Evolutionary conservation across 2,329 filamentous ascomycete genomes (phyloP), one percentile per base, ranked within the genome.

Genomic region (Pseudogymnoascus sp.): DNA sequence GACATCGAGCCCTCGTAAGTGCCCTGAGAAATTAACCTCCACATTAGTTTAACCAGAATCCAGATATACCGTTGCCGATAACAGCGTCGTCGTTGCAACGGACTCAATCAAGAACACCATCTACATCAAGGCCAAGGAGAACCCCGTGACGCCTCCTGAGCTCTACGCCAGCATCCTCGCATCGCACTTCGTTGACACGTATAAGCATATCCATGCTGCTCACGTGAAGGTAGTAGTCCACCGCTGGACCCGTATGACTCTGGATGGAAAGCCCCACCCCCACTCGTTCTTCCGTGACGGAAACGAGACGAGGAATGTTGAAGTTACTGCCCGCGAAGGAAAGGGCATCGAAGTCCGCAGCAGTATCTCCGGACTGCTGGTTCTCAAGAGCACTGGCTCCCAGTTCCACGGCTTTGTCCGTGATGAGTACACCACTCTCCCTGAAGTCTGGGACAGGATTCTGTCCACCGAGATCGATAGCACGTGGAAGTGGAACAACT

Each of bases 51-150:
- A 63, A 62, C 67, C 72, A 64, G 74, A 40, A 67, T 37, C 38
- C 67, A 96, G 91, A 68, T 99, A 96, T 83, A 99, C 93, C 66
- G 77, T 84, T 73, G 93, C 91, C 70, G 93, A 99, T 80, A 99
- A 99, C 83, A 90, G 88, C 71, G 90, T 96, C 68, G 86, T 99
- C 64, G 93, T 99, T 65, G 92, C 95, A 67, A 99, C 95, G 65
- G 95, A 99, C 78, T 93, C 92, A 26, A 96, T 97, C 80, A 99
- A 99, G 82, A 96, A 99, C 79, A 97, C 90, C 71, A 88, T 90
- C 74, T 96, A 95, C 81, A 92, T 99, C 78, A 88, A 91, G 73
- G 93, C 95, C 73, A 97, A 96, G 80, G 88, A 96, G 78, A 83
- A 96, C 79, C 90, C 93, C 35, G 89, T 99, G 70, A 91, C 88